Conservation (phyloP, 495 filamentous ascomycete species). For the Poronia punctata region DNA sequence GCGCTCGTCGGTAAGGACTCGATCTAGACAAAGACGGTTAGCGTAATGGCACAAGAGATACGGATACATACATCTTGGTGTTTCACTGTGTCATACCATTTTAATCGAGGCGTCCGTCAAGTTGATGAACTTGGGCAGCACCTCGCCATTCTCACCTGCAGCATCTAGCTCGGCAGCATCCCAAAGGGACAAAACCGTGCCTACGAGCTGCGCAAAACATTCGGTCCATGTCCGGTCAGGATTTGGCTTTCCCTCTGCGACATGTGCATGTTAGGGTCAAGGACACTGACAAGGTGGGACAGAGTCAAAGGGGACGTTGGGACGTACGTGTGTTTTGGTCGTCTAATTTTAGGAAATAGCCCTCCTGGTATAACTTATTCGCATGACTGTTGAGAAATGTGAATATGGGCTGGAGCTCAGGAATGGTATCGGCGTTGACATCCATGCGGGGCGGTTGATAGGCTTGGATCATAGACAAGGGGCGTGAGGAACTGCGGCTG, state of each 20-base stretch:
- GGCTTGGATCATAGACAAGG: conserved; percentile 61
- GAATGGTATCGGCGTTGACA: conserved; percentile 72
- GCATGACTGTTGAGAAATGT: conserved; percentile 88
- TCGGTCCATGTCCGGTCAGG: conserved; percentile 87
- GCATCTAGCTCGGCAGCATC: conserved; percentile 90
- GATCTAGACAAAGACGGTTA: conserved; percentile 53
- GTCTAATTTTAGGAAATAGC: conserved; percentile 93
- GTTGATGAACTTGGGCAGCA: conserved; percentile 93
- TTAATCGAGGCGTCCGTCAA: conserved; percentile 94
- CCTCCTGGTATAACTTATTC: conserved; percentile 96
- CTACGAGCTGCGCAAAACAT: conserved; percentile 94
- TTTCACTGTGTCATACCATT: conserved; percentile 77
- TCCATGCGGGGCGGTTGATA: conserved; percentile 87
- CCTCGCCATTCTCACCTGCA: conserved; percentile 73
- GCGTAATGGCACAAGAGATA: not conserved
- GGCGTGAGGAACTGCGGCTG: conserved; percentile 38
- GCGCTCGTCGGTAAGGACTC: conserved; percentile 80
- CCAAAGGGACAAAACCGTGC: conserved; percentile 92
- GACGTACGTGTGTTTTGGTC: conserved; percentile 84
- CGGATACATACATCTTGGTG: no score
- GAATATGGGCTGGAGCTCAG: conserved; percentile 92
- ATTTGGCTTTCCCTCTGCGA: conserved; percentile 77
- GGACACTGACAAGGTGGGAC: not conserved
- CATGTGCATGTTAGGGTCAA: no score
- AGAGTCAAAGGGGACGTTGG: not conserved